Conservation (phyloP, 495 filamentous ascomycete genomes). For the Platismatia glauca region DNA sequence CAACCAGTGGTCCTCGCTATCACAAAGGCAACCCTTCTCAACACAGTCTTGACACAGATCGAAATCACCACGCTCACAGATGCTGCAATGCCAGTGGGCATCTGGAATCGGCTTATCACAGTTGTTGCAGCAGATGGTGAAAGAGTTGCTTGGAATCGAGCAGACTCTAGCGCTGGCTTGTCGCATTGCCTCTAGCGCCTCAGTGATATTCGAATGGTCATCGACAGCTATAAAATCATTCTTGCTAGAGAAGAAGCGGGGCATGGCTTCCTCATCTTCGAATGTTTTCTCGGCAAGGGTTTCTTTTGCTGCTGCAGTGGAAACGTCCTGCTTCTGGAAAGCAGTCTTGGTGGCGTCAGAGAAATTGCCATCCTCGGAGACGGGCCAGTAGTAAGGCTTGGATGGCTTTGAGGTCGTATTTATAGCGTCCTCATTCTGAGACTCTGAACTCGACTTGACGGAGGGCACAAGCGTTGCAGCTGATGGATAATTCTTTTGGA, state of each 20-base stretch:
- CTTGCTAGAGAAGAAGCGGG: slow-evolving; percentile 24
- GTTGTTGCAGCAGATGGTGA: slow-evolving; percentile 84
- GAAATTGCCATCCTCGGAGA: slow-evolving; percentile 15
- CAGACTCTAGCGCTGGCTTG: slow-evolving; percentile 1
- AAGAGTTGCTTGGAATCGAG: slow-evolving; percentile 18
- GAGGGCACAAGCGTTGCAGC: slow-evolving; percentile 10
- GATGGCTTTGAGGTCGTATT: neutral
- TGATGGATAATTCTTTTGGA: slow-evolving; percentile 13
- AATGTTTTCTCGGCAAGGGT: neutral
- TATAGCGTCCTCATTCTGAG: slow-evolving; percentile 1
- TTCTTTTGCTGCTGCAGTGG: slow-evolving; percentile 8
- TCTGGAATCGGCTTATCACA: slow-evolving; percentile 70
- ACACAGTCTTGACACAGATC: slow-evolving; percentile 84
- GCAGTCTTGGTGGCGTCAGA: slow-evolving; percentile 14
- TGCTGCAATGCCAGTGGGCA: slow-evolving; percentile 88
- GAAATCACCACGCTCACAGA: slow-evolving; percentile 87
- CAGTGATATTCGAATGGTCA: slow-evolving; percentile 27
- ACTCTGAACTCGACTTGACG: slow-evolving; percentile 10
- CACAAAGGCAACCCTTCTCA: slow-evolving; percentile 63
- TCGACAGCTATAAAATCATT: slow-evolving; percentile 31
- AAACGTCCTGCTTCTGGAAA: slow-evolving; percentile 17
- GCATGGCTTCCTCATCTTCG: slow-evolving; percentile 27
- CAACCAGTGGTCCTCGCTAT: slow-evolving; percentile 74
- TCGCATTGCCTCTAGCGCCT: slow-evolving; percentile 18
- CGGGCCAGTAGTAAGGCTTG: slow-evolving; percentile 17